A percentile compares a stretch with the other conserved stretches of the same genome.
These are phyloP conservation scores for Aureobasidium sp. DNA, from an alignment of 2,329 filamentous ascomycete genomes.

Conservation along the genomic window DNA sequence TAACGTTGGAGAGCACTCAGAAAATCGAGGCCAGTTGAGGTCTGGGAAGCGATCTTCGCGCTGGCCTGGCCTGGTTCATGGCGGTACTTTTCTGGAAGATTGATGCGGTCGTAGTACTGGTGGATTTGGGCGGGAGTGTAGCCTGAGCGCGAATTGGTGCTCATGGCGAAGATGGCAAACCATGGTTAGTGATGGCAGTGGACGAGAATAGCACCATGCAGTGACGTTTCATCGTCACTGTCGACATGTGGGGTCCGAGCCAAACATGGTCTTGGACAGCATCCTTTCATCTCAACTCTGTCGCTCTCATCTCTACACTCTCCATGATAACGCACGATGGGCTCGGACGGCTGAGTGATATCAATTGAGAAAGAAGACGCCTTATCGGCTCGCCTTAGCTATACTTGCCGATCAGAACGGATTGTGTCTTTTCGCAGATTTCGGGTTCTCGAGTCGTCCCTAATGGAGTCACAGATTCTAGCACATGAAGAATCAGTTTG, in stretches of 20 bases:
- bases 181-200: background rate
- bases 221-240: conserved; percentile 1
- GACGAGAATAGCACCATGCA: background rate
- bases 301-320: background rate
- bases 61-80: conserved; percentile 3
- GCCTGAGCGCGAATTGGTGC: background rate
- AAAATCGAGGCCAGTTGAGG: conserved; percentile 24
- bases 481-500: too few species aligned
- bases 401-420: background rate
- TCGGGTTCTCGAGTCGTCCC: too few species aligned
- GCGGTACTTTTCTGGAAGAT: conserved; percentile 18
- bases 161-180: background rate
- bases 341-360: too few species aligned
- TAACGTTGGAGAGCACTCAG: conserved; percentile 23
- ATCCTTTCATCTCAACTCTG: background rate
- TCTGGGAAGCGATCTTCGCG: conserved; percentile 15
- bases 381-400: too few species aligned
- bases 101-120: conserved; percentile 25
- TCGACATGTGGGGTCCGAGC: background rate
- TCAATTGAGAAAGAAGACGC: too few species aligned
- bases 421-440: too few species aligned
- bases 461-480: too few species aligned
- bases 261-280: background rate
- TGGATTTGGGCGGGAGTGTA: conserved; percentile 20
- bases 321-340: too few species aligned